Base-by-base conservation (phyloP, 2,329 filamentous ascomycete species). In the Macrophomina pseudophaseolina region DNA sequence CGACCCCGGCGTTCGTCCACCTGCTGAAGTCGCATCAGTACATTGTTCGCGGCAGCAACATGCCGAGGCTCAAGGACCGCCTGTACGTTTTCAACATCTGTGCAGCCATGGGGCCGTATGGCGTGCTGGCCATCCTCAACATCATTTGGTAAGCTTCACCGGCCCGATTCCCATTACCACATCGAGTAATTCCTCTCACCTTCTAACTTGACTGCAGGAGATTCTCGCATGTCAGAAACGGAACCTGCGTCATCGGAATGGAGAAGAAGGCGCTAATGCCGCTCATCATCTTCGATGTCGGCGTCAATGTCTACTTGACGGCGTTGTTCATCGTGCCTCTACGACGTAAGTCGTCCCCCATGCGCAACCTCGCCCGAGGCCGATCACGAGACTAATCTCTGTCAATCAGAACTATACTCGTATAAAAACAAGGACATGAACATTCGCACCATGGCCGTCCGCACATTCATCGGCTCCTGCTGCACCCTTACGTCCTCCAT, bases 251-350 rank as follows among this genome's bases (percentile, higher is more conserved):
- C 66, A 89, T 90, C 66, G 88, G 88, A 16, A 87, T 90, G 83
- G 76, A 85, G 71, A 84, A 80, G 59, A 75, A 82, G 4, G 84
- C 85, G 4, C 85, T 90, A 80, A 82, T 89, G 33, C 86, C 87
- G 0, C 80, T 90, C 12, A 87, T 90, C 52, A 79, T 79, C 0
- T 88, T 89, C 69, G 88, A 90, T 69, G 77, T 87, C 12, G 69
- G 87, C 1, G 83, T 88, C 66, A 90, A 90, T 71, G 83, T 88
- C 28, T 90, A 89, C 70, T 78, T 90, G 1, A 90, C 87, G 0
- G 79, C 84, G 4, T 78, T 90, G n/a, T 90, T 90, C 73, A 76
- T 90, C 2, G 79, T 86, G n/a, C 87, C 87, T 2, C 73, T 90
- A 1, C 84, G 82, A 68, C 80, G 52, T 48, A 52, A 28, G 56